Conservation (phyloP, 192 early-diverging fungal genomes). For the Neocallimastix lanati region DNA sequence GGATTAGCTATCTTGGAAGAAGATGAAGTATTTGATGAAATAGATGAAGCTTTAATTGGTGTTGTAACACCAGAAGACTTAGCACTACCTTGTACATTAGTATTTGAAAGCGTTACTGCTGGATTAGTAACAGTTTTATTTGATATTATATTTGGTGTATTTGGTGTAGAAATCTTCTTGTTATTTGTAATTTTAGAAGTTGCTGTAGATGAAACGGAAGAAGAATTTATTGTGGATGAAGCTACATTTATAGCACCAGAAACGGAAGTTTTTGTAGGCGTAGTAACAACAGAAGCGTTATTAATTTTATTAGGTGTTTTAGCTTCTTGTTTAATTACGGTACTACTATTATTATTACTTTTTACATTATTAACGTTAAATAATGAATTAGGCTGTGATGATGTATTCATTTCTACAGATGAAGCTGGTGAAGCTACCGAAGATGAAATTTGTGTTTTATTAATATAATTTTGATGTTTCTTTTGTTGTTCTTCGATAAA, state of each 20-base stretch:
- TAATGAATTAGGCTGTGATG: neutral
- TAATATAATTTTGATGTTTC: neutral
- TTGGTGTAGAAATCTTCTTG: neutral
- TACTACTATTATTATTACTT: neutral
- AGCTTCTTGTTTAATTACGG: neutral
- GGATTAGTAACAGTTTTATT: neutral
- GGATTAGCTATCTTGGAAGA: neutral
- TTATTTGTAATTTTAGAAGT: too few species aligned
- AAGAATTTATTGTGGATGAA: neutral
- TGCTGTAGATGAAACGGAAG: too few species aligned
- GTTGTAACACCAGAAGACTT: neutral
- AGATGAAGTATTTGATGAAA: neutral
- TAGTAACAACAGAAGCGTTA: neutral
- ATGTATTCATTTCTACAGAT: neutral
- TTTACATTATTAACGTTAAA: neutral
- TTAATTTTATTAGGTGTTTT: neutral
- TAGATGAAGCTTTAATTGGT: neutral
- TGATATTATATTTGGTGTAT: neutral
- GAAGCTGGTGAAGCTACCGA: neutral
- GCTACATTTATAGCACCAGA: neutral
- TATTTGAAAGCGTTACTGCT: neutral
- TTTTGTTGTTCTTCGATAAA: neutral
- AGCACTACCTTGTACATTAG: neutral
- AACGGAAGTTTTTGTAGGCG: neutral
- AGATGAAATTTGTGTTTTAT: neutral